Evolutionary conservation across 208 protist species (phyloP).

Genomic region (Acanthamoeba triangularis): DNA sequence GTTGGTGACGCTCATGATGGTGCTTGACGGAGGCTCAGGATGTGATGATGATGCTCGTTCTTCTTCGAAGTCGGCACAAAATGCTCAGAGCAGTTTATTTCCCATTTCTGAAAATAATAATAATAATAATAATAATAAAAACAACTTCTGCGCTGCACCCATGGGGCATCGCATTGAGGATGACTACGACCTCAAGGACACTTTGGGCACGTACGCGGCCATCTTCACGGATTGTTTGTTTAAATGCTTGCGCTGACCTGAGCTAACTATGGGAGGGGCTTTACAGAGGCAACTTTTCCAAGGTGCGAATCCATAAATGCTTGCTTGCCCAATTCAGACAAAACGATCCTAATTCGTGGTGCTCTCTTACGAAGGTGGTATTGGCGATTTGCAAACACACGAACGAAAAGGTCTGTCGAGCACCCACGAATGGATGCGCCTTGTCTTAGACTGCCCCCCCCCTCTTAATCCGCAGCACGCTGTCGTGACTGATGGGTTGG

Average conservation of each 20-base stretch:
- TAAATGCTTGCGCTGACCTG: neutral
- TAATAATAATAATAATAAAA: no score
- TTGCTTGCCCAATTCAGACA: neutral
- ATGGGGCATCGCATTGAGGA: neutral
- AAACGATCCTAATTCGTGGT: no score
- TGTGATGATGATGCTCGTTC: neutral
- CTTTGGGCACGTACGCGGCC: neutral
- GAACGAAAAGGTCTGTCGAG: neutral
- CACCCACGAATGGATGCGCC: neutral
- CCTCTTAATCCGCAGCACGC: no score
- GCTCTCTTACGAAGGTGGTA: neutral
- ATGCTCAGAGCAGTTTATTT: no score
- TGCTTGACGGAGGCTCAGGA: neutral
- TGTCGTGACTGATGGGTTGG: neutral
- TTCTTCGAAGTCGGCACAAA: no score
- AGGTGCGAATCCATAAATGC: neutral
- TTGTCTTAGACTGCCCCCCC: neutral
- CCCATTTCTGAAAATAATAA: no score
- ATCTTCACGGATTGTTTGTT: neutral
- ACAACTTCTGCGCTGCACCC: no score
- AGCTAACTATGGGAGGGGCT: neutral
- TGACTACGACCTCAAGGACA: constrained; percentile 35
- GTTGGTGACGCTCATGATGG: neutral
- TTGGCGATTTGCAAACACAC: neutral
- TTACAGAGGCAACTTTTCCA: constrained; percentile 29